phyloP scores from a whole-genome alignment of 352 stramenopile genomes.

The Globisporangium mamillatum region DNA sequence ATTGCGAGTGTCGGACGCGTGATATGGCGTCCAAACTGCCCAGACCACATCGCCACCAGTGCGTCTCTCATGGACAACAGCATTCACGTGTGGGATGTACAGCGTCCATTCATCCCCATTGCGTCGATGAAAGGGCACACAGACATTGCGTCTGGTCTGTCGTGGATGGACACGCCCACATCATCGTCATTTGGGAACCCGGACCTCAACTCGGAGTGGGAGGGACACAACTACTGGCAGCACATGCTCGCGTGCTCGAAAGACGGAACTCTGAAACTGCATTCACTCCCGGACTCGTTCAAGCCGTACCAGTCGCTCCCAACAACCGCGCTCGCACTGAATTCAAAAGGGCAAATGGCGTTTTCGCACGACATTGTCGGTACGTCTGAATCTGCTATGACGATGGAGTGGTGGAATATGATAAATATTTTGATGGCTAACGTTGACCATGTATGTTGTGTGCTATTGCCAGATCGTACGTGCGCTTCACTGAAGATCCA shows the following conservation, averaged over 20 bases:
- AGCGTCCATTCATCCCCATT: constrained; percentile 80
- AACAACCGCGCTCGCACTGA: constrained; percentile 70
- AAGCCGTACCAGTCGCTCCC: constrained; percentile 80
- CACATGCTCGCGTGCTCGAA: constrained; percentile 89
- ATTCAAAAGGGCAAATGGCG: constrained; percentile 73
- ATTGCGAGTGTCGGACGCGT: constrained; percentile 84
- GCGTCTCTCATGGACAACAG: constrained; percentile 85
- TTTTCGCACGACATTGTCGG: constrained; percentile 85
- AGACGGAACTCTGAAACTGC: constrained; percentile 82
- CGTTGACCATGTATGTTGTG: not conserved
- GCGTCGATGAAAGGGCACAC: constrained; percentile 84
- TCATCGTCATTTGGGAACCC: constrained; percentile 25
- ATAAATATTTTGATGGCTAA: not conserved
- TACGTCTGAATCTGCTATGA: constrained; percentile 22
- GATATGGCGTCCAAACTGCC: constrained; percentile 70
- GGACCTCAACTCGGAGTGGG: constrained; percentile 39
- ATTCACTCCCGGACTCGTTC: constrained; percentile 80
- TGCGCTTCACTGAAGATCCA: constrained; percentile 85
- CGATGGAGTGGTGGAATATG: no score
- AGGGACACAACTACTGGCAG: constrained; percentile 82
- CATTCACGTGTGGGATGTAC: constrained; percentile 86
- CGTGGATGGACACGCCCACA: constrained; percentile 81
- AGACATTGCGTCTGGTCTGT: constrained; percentile 80
- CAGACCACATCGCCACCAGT: constrained; percentile 83
- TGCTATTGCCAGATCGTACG: constrained; percentile 51